A percentile compares a stretch with the other conserved stretches of the same genome.
phyloP scores from a whole-genome alignment of 2,329 filamentous ascomycete species.

The Paraphoma chrysanthemicola region DNA sequence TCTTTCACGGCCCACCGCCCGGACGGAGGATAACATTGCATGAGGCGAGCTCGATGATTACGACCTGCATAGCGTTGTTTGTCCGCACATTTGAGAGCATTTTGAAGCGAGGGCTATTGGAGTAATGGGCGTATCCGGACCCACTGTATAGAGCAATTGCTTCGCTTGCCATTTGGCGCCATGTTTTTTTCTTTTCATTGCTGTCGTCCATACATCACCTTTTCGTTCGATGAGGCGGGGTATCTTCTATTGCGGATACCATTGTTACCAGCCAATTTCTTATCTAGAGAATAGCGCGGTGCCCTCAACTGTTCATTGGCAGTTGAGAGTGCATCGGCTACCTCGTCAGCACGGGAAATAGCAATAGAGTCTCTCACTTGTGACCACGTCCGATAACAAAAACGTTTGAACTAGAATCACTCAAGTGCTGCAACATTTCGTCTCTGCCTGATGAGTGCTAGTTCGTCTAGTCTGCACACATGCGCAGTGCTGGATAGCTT shows the following conservation, averaged over 20 bases:
- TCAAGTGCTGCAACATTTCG: not conserved
- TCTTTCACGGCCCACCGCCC: conserved; percentile 13
- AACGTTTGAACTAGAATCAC: too few relatives aligned
- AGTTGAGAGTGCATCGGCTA: too few relatives aligned
- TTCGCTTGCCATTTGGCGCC: conserved; percentile 14
- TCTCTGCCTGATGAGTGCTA: too few relatives aligned
- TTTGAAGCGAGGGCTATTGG: conserved; percentile 18
- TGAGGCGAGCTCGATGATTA: conserved; percentile 34
- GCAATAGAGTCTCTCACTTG: not conserved
- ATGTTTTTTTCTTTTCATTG: conserved; percentile 16
- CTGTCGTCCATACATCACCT: not conserved
- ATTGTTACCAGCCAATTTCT: not conserved
- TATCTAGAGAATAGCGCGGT: not conserved
- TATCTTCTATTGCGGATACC: not conserved
- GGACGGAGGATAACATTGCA: conserved; percentile 22
- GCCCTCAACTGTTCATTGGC: too few relatives aligned
- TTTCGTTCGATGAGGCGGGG: too few relatives aligned
- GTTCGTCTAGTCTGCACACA: too few relatives aligned
- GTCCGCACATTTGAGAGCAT: conserved; percentile 33
- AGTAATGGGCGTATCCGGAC: conserved; percentile 10
- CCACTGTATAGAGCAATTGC: not conserved
- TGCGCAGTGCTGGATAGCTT: too few relatives aligned
- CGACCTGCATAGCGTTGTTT: conserved; percentile 48
- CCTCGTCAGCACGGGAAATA: not conserved
- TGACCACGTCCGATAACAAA: not conserved